Base-by-base conservation (phyloP, 306 rosid genomes). In the Lathyrus sativus region DNA sequence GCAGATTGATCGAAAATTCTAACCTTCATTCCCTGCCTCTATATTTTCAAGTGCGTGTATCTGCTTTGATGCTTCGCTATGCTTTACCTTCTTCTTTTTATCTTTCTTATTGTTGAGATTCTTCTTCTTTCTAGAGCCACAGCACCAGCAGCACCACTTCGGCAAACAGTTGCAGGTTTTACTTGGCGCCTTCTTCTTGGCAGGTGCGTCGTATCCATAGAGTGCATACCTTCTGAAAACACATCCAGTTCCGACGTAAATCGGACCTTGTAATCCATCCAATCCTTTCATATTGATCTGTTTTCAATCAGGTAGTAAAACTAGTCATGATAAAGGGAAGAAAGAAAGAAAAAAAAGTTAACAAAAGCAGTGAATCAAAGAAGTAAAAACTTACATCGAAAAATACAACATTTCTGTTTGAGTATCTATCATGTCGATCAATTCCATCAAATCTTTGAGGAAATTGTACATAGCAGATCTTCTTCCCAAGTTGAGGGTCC, bases 281-380 rank as follows among this genome's bases (percentile, higher is more conserved):
- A 93, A 79, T 26, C 96, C 99, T 87, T 90, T 93, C 99, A 93
- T 90, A 85, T 90, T 93, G 80, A 93, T 90, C 98, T 89, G 95
- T 72, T 85, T 79, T 24, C 53, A 77, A 24, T 68, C 26, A 48
- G 7, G 48, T 39, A 54, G 63, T 77, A 51, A 86, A 37, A 37
- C 45, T 62, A 49, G 42, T 49, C 11, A 74, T 6, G 49, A 66
- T 51, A 39, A 62, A 64, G 29, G 26, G 41, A 42, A 14, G 63
- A 35, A 49, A 58, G 67, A 64, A 70, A 50, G 5, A 14, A 12
- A 69, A 9, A 38, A 4, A 62, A n/a, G n/a, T n/a, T 46, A 54
- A 49, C 29, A 26, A 3, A 60, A 6, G 49, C 5, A 60, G 62
- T 29, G 41, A 14, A 72, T 62, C 12, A 11, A 24, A 26, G 56